phyloP scores from a whole-genome alignment of 1,284 basidiomycete genomes.

The Chondrostereum purpureum region DNA sequence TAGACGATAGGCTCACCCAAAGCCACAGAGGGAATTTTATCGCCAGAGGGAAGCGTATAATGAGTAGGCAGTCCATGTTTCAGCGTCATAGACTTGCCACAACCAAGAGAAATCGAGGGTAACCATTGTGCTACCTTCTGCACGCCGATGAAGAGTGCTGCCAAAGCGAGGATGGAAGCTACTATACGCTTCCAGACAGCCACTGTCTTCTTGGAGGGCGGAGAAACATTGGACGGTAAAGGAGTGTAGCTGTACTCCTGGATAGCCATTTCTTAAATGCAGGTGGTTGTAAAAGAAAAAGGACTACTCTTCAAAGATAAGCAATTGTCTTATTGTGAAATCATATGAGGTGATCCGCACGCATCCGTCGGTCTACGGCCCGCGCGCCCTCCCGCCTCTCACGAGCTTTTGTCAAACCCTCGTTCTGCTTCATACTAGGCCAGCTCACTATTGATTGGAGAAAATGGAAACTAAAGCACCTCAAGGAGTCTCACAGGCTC shows the following conservation, averaged over 20 bases:
- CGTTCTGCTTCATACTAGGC: too few relatives aligned
- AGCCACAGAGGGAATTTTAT: slow-evolving; percentile 55
- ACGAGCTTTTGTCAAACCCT: too few relatives aligned
- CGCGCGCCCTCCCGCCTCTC: too few relatives aligned
- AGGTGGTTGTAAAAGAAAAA: not conserved
- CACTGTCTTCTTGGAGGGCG: not conserved
- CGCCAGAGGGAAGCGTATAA: slow-evolving; percentile 52
- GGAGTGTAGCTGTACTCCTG: not conserved
- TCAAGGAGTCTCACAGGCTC: too few relatives aligned
- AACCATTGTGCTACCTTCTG: not conserved
- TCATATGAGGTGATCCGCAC: too few relatives aligned
- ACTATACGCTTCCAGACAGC: not conserved
- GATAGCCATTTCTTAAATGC: not conserved
- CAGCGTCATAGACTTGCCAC: too few relatives aligned
- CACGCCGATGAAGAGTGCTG: not conserved
- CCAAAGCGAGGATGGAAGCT: not conserved
- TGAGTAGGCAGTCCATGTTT: slow-evolving; percentile 42
- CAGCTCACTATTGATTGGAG: too few relatives aligned
- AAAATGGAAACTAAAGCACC: too few relatives aligned
- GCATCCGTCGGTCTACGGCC: too few relatives aligned
- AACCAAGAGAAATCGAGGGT: not conserved
- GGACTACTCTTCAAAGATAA: not conserved
- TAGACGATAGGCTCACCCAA: slow-evolving; percentile 35
- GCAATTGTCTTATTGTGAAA: too few relatives aligned
- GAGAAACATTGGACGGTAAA: not conserved